phyloP scores from a whole-genome alignment of 371 early-diverging fungal species.

The Mucor irregularis region DNA sequence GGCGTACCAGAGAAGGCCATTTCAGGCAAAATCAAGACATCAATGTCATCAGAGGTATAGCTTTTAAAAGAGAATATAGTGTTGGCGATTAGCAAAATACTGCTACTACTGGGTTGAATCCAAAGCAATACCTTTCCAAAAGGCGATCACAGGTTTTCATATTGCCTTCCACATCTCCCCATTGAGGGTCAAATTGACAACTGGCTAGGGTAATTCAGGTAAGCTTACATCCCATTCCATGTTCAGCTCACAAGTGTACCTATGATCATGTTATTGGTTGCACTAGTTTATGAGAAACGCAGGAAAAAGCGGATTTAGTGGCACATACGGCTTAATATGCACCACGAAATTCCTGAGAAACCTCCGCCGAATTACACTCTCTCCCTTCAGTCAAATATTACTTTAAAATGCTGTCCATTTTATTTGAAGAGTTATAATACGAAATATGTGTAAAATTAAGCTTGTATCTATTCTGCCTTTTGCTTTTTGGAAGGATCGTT shows the following conservation, averaged over 20 bases:
- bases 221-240: too few relatives aligned
- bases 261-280: conserved; percentile 9
- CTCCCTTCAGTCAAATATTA: too few relatives aligned
- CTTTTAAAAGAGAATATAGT: conserved; percentile 18
- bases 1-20: conserved; percentile 71
- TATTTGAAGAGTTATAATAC: too few relatives aligned
- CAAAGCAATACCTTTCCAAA: conserved; percentile 27
- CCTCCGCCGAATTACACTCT: too few relatives aligned
- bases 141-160: conserved; percentile 28
- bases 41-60: conserved; percentile 57
- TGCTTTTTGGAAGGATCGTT: conserved; percentile 31
- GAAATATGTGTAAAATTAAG: too few relatives aligned
- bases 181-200: conserved; percentile 44
- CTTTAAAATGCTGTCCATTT: too few relatives aligned
- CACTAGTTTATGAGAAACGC: neutral
- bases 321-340: too few relatives aligned
- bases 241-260: too few relatives aligned
- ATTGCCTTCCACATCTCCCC: conserved; percentile 39
- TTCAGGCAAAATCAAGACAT: conserved; percentile 73
- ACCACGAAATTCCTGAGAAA: too few relatives aligned
- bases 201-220: too few relatives aligned
- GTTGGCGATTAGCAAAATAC: neutral
- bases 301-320: neutral
- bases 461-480: conserved; percentile 16
- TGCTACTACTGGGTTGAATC: too few relatives aligned